phyloP scores from a whole-genome alignment of 1,139 yeast species.

The Yamadazyma diospyri region DNA sequence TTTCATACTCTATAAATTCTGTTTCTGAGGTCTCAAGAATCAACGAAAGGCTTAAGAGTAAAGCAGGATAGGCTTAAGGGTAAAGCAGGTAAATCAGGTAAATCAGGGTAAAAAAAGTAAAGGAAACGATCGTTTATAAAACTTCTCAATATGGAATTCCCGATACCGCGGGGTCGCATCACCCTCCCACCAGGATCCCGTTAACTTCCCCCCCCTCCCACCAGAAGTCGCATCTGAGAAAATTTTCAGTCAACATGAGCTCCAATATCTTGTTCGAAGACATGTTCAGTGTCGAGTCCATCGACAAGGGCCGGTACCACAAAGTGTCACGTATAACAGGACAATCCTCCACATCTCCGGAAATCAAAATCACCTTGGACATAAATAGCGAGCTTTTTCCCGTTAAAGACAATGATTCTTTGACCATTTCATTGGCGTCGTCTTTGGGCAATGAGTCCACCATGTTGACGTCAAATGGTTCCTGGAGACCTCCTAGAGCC shows the following conservation, averaged over 20 bases:
- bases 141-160: too few species aligned
- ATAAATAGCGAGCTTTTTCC: conserved; percentile 93
- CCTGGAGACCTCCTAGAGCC: conserved; percentile 90
- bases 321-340: conserved; percentile 90
- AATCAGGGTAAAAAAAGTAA: too few species aligned
- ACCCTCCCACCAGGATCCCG: too few species aligned
- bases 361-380: conserved; percentile 83
- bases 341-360: conserved; percentile 77
- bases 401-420: conserved; percentile 68
- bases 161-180: too few species aligned
- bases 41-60: too few species aligned
- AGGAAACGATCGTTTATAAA: too few species aligned
- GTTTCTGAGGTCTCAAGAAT: background rate
- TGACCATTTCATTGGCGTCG: conserved; percentile 87
- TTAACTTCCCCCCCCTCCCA: too few species aligned
- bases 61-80: too few species aligned
- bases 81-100: too few species aligned
- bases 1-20: background rate
- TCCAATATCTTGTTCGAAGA: conserved; percentile 77
- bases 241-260: conserved; percentile 21
- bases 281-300: conserved; percentile 80
- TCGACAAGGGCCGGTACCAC: conserved; percentile 89
- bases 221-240: too few species aligned
- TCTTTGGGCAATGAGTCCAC: conserved; percentile 61
- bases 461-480: conserved; percentile 57